These are phyloP conservation scores for Chaetomiaceae sp. DNA, from an alignment of 2,329 filamentous ascomycete species.

Conservation along the genomic window DNA sequence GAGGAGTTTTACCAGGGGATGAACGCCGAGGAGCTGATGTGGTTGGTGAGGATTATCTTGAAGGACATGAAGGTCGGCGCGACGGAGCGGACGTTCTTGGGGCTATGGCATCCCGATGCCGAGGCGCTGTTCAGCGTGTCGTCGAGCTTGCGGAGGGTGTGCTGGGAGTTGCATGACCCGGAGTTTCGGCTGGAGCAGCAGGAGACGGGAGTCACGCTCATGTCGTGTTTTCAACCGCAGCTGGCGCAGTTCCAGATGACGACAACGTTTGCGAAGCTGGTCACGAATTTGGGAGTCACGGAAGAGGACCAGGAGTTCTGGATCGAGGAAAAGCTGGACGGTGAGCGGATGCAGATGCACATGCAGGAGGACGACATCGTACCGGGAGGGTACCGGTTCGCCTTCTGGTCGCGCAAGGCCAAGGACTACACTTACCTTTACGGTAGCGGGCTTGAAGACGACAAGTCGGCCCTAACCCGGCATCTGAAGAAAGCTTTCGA, in stretches of 20 bases:
- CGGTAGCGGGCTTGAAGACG: slow-evolving; percentile 67
- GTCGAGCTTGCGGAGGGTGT: slow-evolving; percentile 82
- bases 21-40: slow-evolving; percentile 89
- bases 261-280: slow-evolving; percentile 69
- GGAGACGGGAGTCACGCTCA: slow-evolving; percentile 68
- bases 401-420: slow-evolving; percentile 91
- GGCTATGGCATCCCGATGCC: slow-evolving; percentile 74
- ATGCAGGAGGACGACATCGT: slow-evolving; percentile 66
- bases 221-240: slow-evolving; percentile 96
- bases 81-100: slow-evolving; percentile 81
- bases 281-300: slow-evolving; percentile 58
- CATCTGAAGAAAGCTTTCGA: slow-evolving; percentile 74
- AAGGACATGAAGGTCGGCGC: slow-evolving; percentile 69
- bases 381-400: slow-evolving; percentile 66
- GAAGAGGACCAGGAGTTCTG: slow-evolving; percentile 75
- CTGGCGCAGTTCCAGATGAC: slow-evolving; percentile 87
- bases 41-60: slow-evolving; percentile 89
- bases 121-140: slow-evolving; percentile 82
- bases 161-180: slow-evolving; percentile 83
- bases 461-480: slow-evolving; percentile 70
- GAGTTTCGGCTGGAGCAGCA: slow-evolving; percentile 66
- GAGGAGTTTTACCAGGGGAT: slow-evolving; percentile 80
- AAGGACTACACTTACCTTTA: slow-evolving; percentile 97
- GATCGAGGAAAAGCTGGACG: slow-evolving; percentile 97
- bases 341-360: slow-evolving; percentile 95